Evolutionary conservation across 75 land plant species (phyloP).

Genomic region (Selaginella moellendorffii): DNA sequence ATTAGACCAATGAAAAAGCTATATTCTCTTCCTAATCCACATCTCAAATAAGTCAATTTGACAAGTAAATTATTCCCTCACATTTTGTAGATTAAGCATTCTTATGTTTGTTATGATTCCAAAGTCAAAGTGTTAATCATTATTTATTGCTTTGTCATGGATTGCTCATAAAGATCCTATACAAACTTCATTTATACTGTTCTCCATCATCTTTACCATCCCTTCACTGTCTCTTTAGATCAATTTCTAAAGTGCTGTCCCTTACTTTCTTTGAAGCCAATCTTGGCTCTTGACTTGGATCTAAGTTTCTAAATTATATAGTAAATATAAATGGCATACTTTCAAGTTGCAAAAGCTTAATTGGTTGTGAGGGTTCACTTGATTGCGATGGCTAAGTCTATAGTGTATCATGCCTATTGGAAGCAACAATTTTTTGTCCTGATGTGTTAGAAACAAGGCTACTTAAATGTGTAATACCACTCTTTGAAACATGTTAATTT

Average conservation of each 20-base stretch:
- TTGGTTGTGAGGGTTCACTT: not conserved
- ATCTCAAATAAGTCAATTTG: not conserved
- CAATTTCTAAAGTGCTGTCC: not conserved
- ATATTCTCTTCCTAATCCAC: not conserved
- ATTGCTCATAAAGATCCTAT: not conserved
- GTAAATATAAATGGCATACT: not conserved
- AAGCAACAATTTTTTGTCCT: not conserved
- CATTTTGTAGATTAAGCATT: not conserved
- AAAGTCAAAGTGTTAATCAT: not conserved
- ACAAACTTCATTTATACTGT: not conserved
- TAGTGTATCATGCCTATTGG: not conserved
- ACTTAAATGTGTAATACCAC: not conserved
- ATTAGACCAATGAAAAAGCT: not conserved
- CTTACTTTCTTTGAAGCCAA: not conserved
- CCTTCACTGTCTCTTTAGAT: not conserved
- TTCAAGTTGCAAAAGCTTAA: not conserved
- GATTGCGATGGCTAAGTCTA: not conserved
- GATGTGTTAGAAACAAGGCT: not conserved
- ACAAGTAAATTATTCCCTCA: not conserved
- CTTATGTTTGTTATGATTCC: not conserved
- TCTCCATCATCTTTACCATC: slow-evolving; percentile 1
- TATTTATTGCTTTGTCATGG: not conserved
- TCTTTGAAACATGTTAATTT: too few species aligned
- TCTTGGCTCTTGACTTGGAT: not conserved
- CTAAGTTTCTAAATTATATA: not conserved